phyloP scores from a whole-genome alignment of 169 alveolate genomes.

The Eimeria maxima region DNA sequence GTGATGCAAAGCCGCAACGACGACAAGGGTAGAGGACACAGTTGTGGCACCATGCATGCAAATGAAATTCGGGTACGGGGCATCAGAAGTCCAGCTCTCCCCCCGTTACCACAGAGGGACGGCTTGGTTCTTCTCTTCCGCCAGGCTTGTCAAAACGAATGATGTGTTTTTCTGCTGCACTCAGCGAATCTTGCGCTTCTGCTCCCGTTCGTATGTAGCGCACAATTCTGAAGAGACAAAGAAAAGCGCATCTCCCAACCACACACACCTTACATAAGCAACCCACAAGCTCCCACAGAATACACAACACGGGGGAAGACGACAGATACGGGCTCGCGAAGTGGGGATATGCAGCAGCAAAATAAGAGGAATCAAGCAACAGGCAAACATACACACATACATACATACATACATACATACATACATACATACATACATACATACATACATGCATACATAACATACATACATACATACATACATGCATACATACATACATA shows the following conservation, averaged over 20 bases:
- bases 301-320: not conserved
- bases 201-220: conserved; percentile 81
- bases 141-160: conserved; percentile 69
- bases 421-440: too few relatives aligned
- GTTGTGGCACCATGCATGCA: not conserved
- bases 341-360: not conserved
- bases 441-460: too few relatives aligned
- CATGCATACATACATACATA: too few relatives aligned
- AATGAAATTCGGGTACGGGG: not conserved
- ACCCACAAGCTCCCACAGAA: not conserved
- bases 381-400: not conserved
- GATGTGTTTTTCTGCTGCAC: conserved; percentile 72
- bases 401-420: not conserved
- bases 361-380: not conserved
- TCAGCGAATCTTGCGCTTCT: conserved; percentile 75
- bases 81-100: conserved; percentile 13
- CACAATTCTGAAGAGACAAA: conserved; percentile 41
- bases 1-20: not conserved
- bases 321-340: too few relatives aligned
- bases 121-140: conserved; percentile 2
- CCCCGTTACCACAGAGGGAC: not conserved
- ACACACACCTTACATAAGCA: not conserved
- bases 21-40: not conserved
- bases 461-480: too few relatives aligned
- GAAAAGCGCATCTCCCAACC: not conserved